Evolutionary conservation across 371 early-diverging fungal species (phyloP), one percentile per base, ranked within the genome.

Genomic region (Mortierella sp.): DNA sequence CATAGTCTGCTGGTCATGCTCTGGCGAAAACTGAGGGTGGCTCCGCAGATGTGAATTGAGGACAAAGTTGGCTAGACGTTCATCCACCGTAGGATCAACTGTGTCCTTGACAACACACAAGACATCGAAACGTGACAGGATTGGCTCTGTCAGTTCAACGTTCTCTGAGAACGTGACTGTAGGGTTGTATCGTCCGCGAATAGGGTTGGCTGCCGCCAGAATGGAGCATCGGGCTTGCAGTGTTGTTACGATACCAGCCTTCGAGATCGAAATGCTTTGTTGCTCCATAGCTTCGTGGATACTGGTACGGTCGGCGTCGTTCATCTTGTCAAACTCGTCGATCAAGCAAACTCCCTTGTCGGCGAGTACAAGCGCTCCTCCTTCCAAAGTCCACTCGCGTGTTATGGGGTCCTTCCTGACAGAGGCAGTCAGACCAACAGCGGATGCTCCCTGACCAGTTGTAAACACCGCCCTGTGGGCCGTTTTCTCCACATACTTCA

Each of bases 261-360:
- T 99, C 52, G 99, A 98, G 69, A 99, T 99, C 10, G 97, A 97
- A 60, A 99, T 99, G 2, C 99, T 99, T 80, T 99, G 99, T 83
- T 99, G 99, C 85, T 99, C 99, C 99, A 99, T 99, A 21, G 99
- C 99, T 87, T 99, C 99, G 86, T 99, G 99, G 73, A 99, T 99
- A 21, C 99, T 99, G 0, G 99, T 99, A 60, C 99, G 89, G 82
- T 99, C 99, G 79, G 97, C 97, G 56, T 99, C 98, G 68, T 97
- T 86, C 99, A 99, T 99, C 86, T 99, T 99, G 84, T 99, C 99
- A 85, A 99, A 99, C 84, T 99, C 99, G 86, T 99, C 99, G 80
- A 99, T 99, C 84, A 99, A 99, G 45, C 99, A 99, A 28, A 99
- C 95, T 60, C 99, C 99, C 44, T 97, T 96, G 81, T 99, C 99